Evolutionary conservation across 2,329 filamentous ascomycete genomes (phyloP).

Genomic region (Penicillium palitans): DNA sequence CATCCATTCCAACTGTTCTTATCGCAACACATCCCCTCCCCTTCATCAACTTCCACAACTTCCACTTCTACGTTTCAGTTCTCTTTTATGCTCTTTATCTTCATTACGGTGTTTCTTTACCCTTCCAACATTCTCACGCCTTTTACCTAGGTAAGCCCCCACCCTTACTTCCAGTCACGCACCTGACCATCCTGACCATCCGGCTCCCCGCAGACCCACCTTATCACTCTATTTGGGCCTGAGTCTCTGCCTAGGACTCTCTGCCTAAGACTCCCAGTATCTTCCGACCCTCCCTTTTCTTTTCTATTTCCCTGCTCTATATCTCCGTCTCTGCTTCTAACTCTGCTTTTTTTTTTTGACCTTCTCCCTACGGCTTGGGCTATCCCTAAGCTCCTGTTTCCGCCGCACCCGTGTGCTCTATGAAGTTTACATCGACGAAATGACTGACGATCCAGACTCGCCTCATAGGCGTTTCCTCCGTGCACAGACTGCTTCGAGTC

Average conservation of each 20-base stretch:
- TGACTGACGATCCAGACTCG: constrained; percentile 43
- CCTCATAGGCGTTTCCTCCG: constrained; percentile 30
- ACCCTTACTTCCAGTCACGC: constrained; percentile 3
- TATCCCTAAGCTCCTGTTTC: constrained; percentile 10
- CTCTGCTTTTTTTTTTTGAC: constrained; percentile 7
- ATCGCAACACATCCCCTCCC: neutral
- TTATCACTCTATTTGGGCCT: constrained; percentile 13
- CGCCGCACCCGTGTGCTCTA: constrained; percentile 10
- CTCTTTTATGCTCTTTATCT: neutral
- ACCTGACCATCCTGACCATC: constrained; percentile 4
- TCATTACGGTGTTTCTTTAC: neutral
- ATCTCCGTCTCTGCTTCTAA: constrained; percentile 5
- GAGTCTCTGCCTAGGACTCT: constrained; percentile 7
- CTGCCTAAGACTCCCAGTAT: constrained; percentile 4
- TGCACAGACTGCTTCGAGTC: constrained; percentile 30
- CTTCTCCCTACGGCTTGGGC: neutral
- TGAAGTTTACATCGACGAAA: constrained; percentile 20
- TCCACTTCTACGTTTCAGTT: neutral
- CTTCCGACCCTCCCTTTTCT: constrained; percentile 2
- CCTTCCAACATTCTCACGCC: neutral
- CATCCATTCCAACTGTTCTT: constrained; percentile 8
- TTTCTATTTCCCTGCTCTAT: neutral
- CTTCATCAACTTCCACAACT: neutral
- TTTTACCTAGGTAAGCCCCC: neutral
- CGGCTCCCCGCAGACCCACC: constrained; percentile 14